These are phyloP conservation scores for Phytophthora cactorum DNA, from an alignment of 352 stramenopile genomes.

Conservation along the genomic window DNA sequence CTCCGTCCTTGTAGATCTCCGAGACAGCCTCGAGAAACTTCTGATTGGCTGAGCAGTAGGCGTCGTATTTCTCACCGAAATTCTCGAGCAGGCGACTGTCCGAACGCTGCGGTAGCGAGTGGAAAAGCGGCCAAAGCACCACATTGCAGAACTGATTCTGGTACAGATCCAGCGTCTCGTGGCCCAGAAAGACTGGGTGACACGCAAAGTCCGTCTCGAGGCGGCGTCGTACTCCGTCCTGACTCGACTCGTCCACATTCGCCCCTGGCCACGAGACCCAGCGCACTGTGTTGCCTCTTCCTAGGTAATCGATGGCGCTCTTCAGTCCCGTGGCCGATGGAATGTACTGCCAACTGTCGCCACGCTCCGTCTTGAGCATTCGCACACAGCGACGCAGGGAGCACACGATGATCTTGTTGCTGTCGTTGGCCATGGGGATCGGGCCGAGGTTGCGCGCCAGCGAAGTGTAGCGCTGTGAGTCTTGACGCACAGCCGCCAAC, in stretches of 20 bases:
- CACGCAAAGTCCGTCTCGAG: constrained; percentile 87
- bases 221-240: constrained; percentile 71
- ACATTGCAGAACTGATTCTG: constrained; percentile 92
- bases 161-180: constrained; percentile 83
- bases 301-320: constrained; percentile 79
- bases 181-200: constrained; percentile 84
- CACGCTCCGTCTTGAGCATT: constrained; percentile 73
- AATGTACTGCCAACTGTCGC: constrained; percentile 82
- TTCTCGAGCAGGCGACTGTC: constrained; percentile 78
- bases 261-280: constrained; percentile 92
- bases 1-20: constrained; percentile 86
- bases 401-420: constrained; percentile 84
- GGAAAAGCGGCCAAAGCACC: constrained; percentile 91
- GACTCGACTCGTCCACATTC: constrained; percentile 80
- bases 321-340: constrained; percentile 68
- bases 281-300: constrained; percentile 81
- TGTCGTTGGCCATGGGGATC: constrained; percentile 77
- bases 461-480: constrained; percentile 77
- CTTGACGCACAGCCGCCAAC: constrained; percentile 72
- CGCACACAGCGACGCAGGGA: constrained; percentile 74
- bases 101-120: constrained; percentile 85
- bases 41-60: constrained; percentile 89
- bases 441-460: constrained; percentile 65
- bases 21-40: constrained; percentile 84
- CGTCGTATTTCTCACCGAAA: constrained; percentile 88